Conservation (phyloP, 768 basidiomycete genomes). For the Dacryopinax spathularia region DNA sequence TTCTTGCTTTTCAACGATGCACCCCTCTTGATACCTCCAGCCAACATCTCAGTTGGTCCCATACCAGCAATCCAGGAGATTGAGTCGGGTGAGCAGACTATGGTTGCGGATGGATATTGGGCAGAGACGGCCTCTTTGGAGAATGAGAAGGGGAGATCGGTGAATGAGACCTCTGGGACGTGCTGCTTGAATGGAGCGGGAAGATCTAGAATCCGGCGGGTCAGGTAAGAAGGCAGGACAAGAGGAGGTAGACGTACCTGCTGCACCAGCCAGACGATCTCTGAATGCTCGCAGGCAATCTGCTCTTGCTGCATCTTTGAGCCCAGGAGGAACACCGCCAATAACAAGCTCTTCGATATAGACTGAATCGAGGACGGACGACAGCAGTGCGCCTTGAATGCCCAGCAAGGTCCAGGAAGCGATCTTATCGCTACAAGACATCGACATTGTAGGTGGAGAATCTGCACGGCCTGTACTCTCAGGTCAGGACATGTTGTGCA, state of each 20-base stretch:
- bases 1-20: not conserved
- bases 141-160: constrained; percentile 36
- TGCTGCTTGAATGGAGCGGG: constrained; percentile 37
- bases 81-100: not conserved
- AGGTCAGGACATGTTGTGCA: not conserved
- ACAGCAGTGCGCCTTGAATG: constrained; percentile 67
- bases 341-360: constrained; percentile 55
- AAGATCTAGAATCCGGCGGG: constrained; percentile 27
- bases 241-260: constrained; percentile 10
- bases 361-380: constrained; percentile 38
- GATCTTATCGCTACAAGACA: constrained; percentile 94
- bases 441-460: constrained; percentile 62
- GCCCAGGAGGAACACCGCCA: constrained; percentile 44
- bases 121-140: not conserved
- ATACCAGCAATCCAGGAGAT: not conserved
- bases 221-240: not conserved
- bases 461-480: constrained; percentile 52
- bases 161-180: constrained; percentile 43
- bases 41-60: not conserved
- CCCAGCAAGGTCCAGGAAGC: constrained; percentile 75
- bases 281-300: constrained; percentile 63
- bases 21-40: not conserved
- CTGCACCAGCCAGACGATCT: constrained; percentile 31
- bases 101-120: not conserved
- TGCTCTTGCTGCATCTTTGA: constrained; percentile 30